A percentile compares a stretch with the other conserved stretches of the same genome.
These are phyloP conservation scores for Stemphylium vesicarium DNA, from an alignment of 2,329 filamentous ascomycete species.

Conservation along the genomic window DNA sequence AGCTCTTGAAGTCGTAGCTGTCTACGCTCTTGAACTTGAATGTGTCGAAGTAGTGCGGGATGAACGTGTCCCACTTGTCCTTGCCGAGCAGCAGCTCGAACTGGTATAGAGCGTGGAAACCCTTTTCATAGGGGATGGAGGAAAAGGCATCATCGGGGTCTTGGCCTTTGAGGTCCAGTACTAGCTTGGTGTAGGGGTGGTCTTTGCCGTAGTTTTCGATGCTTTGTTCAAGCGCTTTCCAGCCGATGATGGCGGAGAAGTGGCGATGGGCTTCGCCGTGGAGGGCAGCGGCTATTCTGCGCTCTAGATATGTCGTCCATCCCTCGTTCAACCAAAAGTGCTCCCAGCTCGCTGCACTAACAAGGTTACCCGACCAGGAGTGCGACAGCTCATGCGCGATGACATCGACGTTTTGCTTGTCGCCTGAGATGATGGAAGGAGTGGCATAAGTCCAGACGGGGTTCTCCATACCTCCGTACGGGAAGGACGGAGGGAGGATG, in stretches of 20 bases:
- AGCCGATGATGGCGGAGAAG: constrained; percentile 95
- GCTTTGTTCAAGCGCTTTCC: constrained; percentile 85
- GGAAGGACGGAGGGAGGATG: constrained; percentile 81
- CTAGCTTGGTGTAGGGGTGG: constrained; percentile 91
- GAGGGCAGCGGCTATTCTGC: constrained; percentile 76
- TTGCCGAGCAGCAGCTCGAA: constrained; percentile 85
- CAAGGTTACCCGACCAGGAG: constrained; percentile 88
- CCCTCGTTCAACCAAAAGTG: constrained; percentile 77
- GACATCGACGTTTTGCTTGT: constrained; percentile 86
- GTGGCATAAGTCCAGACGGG: constrained; percentile 95
- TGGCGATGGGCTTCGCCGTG: constrained; percentile 87
- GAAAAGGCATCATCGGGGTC: constrained; percentile 97
- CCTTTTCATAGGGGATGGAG: constrained; percentile 92
- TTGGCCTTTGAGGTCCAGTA: constrained; percentile 84
- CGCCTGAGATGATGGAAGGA: constrained; percentile 88
- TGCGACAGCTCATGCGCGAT: constrained; percentile 84
- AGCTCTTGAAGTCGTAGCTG: constrained; percentile 91
- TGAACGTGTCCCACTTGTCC: constrained; percentile 91
- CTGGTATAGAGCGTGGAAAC: constrained; percentile 91
- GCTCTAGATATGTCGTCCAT: constrained; percentile 95
- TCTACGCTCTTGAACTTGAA: constrained; percentile 88
- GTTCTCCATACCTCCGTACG: constrained; percentile 75
- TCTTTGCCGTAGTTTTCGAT: constrained; percentile 79
- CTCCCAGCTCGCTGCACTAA: constrained; percentile 80
- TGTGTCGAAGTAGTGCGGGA: constrained; percentile 89